phyloP scores from a whole-genome alignment of 1,139 yeast species.

The Taphrina pruni region DNA sequence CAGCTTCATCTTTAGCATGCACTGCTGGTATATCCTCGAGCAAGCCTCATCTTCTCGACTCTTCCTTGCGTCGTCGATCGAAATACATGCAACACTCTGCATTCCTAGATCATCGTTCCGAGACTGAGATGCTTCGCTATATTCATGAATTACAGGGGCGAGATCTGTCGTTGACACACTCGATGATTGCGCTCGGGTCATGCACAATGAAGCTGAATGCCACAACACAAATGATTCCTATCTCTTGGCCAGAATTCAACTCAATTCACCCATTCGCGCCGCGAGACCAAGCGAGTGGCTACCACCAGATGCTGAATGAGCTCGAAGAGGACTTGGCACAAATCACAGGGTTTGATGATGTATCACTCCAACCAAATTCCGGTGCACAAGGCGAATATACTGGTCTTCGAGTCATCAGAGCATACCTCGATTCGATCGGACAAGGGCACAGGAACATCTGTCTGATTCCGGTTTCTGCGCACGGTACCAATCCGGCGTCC shows the following conservation, averaged over 20 bases:
- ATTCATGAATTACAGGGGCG: conserved; percentile 81
- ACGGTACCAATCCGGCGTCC: conserved; percentile 98
- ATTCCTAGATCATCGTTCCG: conserved; percentile 87
- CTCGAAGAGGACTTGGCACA: conserved; percentile 85
- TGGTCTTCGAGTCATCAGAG: conserved; percentile 84
- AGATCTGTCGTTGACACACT: conserved; percentile 90
- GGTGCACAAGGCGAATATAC: conserved; percentile 99
- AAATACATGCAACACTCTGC: conserved; percentile 72
- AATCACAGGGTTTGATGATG: conserved; percentile 92
- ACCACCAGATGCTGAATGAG: conserved; percentile 72
- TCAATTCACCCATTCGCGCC: conserved; percentile 94
- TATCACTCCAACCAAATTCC: conserved; percentile 93
- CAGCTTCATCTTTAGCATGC: conserved; percentile 48
- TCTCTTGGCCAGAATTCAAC: conserved; percentile 92
- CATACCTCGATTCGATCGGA: conserved; percentile 75
- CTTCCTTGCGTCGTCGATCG: conserved; percentile 65
- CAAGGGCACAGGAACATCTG: conserved; percentile 80
- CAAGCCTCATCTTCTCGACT: conserved; percentile 55
- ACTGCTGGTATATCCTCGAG: conserved; percentile 49
- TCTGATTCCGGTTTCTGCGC: conserved; percentile 95
- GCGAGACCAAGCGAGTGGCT: conserved; percentile 81
- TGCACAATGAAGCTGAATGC: conserved; percentile 98
- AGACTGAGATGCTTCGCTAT: conserved; percentile 91
- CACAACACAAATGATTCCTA: conserved; percentile 91
- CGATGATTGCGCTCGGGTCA: conserved; percentile 96